Evolutionary conservation across 2,329 filamentous ascomycete genomes (phyloP), one percentile per base, ranked within the genome.

Genomic region (Paracoccidioides lutzii): DNA sequence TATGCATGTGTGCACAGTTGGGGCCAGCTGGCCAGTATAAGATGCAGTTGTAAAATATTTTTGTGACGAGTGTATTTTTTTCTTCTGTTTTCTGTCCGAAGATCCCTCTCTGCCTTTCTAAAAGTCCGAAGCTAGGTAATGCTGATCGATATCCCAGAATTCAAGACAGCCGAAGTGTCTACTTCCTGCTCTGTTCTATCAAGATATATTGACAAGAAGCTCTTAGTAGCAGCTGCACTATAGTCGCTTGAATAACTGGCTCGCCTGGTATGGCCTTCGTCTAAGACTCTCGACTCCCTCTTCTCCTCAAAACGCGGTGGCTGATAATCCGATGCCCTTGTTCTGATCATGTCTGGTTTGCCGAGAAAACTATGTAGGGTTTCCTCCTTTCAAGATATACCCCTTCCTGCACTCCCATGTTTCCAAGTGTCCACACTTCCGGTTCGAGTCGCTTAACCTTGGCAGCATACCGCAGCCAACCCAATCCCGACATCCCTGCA

Each of bases 121-220:
- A 82, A 80, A 83, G 68, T 72, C 73, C 73, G 79, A 81, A 81
- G 81, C 83, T 87, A 86, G 81, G 79, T 81, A 80, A 78, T 81
- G 75, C 59, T 67, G 64, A 63, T 67, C 73, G 73, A 73, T 62
- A 65, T 61, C 61, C 62, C 63, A 66, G 61, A 61, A 41, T 61
- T 57, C 62, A 66, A 65, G 64, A 66, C 64, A 68, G 67, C 61
- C 64, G 65, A 66, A 65, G 66, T 65, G 63, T 68, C 68, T 72
- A 77, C 69, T 73, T 75, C 75, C 71, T 75, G 76, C 66, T 76
- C 76, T 77, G 80, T 76, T 80, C 79, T 83, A 83, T 81, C 75
- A 81, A 82, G 77, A 81, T 80, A 79, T 81, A 80, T 82, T 79
- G 79, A 82, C 77, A 82, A 76, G 76, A 78, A 79, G 79, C 77